Conservation (phyloP, 2,329 filamentous ascomycete genomes). For the Colletotrichum eremochloae region DNA sequence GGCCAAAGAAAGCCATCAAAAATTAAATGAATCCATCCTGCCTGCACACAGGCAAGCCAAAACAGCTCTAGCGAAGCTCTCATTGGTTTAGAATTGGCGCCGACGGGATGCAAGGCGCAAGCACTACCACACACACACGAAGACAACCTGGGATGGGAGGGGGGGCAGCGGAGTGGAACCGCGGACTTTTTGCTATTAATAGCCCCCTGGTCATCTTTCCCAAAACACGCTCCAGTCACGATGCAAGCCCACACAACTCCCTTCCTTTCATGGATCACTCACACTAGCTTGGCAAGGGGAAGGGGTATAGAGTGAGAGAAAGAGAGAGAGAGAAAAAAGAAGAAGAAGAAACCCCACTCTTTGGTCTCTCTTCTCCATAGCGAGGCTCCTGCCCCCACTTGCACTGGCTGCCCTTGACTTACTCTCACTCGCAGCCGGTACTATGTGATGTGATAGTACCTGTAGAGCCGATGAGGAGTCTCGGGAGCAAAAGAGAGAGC, state of each 20-base stretch:
- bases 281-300: constrained; percentile 14
- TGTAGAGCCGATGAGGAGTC: background rate
- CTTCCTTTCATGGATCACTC: constrained; percentile 12
- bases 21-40: constrained; percentile 25
- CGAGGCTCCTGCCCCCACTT: background rate
- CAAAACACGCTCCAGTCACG: constrained; percentile 40
- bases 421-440: background rate
- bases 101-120: constrained; percentile 33
- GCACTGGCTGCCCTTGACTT: background rate
- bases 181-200: constrained; percentile 39
- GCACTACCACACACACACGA: constrained; percentile 9
- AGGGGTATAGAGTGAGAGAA: no score
- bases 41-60: constrained; percentile 26
- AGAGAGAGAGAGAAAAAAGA: no score
- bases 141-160: background rate
- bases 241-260: constrained; percentile 27
- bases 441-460: background rate
- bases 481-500: background rate
- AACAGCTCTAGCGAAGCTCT: constrained; percentile 8
- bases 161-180: background rate
- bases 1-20: constrained; percentile 5
- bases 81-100: constrained; percentile 40
- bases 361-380: constrained; percentile 3
- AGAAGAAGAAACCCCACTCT: background rate
- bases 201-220: constrained; percentile 38